phyloP scores from a whole-genome alignment of 2,329 filamentous ascomycete species.

The Cryphonectria parasitica region DNA sequence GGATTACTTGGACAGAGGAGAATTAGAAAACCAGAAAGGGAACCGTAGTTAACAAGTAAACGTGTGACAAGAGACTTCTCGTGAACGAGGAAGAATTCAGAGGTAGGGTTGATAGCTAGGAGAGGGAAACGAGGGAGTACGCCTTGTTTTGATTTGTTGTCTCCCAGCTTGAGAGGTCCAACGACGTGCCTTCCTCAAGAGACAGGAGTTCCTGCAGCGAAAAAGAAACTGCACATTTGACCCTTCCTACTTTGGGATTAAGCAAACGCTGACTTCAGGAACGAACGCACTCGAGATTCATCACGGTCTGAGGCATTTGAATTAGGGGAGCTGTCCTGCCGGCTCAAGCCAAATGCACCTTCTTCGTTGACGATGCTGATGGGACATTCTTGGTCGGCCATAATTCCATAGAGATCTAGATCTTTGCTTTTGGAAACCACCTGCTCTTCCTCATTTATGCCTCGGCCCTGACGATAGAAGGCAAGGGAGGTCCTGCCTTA shows the following conservation, averaged over 20 bases:
- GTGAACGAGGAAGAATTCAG: too few relatives aligned
- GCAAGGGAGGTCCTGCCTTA: background rate
- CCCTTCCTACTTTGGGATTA: constrained; percentile 9
- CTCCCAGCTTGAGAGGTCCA: background rate
- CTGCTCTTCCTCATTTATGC: background rate
- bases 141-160: background rate
- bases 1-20: background rate
- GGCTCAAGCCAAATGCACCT: background rate
- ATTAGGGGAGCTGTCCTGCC: background rate
- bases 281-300: background rate
- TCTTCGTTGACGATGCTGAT: background rate
- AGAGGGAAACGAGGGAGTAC: background rate
- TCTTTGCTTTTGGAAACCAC: background rate
- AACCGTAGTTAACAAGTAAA: constrained; percentile 9
- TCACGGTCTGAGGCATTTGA: background rate
- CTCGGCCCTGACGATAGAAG: background rate
- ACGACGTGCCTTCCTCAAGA: constrained; percentile 5
- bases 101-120: background rate
- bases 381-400: background rate
- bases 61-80: background rate
- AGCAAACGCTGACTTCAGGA: background rate
- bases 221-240: background rate
- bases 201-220: background rate
- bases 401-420: background rate
- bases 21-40: background rate